Evolutionary conservation across 495 filamentous ascomycete species (phyloP).

Genomic region (Glonium stellatum): DNA sequence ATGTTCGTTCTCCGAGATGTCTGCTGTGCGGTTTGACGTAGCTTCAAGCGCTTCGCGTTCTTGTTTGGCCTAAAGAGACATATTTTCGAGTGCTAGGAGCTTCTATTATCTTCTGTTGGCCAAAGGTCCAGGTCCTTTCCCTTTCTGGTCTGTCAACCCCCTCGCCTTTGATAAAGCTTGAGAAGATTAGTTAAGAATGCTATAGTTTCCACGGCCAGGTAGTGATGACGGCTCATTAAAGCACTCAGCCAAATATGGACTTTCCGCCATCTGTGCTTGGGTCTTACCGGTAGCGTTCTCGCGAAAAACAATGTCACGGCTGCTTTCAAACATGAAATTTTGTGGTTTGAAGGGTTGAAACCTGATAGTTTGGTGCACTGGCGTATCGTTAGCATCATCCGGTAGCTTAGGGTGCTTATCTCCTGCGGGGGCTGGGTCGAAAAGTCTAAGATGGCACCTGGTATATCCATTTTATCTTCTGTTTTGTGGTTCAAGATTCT

Average conservation of each 20-base stretch:
- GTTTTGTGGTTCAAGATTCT: not conserved
- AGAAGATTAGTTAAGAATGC: slow-evolving; percentile 10
- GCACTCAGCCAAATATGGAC: slow-evolving; percentile 42
- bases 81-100: slow-evolving; percentile 48
- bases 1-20: not conserved
- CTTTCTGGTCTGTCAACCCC: slow-evolving; percentile 6
- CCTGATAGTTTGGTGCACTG: slow-evolving; percentile 52
- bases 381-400: slow-evolving; percentile 61
- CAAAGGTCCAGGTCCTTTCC: slow-evolving; percentile 25
- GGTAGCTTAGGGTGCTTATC: slow-evolving; percentile 51
- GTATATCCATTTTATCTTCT: slow-evolving; percentile 31
- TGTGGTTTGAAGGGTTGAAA: slow-evolving; percentile 34
- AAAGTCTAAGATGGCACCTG: slow-evolving; percentile 41
- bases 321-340: slow-evolving; percentile 46
- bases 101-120: slow-evolving; percentile 23
- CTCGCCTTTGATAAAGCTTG: slow-evolving; percentile 25
- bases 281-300: slow-evolving; percentile 69
- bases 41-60: slow-evolving; percentile 56
- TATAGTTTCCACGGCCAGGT: not conserved
- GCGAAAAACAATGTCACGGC: slow-evolving; percentile 52
- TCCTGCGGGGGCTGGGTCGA: slow-evolving; percentile 38
- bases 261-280: slow-evolving; percentile 56
- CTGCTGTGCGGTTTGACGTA: not conserved
- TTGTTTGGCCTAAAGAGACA: slow-evolving; percentile 65
- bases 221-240: slow-evolving; percentile 8